Percentiles rank a stretch among this genome's conserved stretches.
phyloP scores from a whole-genome alignment of 179 eudicot species.

The Beta lomatogona region DNA sequence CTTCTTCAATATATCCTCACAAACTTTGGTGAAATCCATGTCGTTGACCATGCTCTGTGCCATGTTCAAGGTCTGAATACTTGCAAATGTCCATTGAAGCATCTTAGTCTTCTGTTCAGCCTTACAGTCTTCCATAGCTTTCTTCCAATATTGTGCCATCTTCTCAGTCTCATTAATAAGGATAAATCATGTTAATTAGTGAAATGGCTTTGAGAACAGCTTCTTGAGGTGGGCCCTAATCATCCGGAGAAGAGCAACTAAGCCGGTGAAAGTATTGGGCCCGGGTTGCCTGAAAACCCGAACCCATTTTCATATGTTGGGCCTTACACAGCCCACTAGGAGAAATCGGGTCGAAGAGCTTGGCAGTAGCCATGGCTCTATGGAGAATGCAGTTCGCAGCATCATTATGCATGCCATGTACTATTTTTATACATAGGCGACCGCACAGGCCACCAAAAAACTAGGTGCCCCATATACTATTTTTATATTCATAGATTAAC shows the following conservation, averaged over 20 bases:
- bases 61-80: no score
- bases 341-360: constrained; percentile 20
- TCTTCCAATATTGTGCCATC: no score
- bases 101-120: no score
- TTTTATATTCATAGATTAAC: constrained; percentile 5
- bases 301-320: constrained; percentile 21
- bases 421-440: not conserved
- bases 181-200: no score
- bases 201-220: constrained; percentile 76
- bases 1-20: no score
- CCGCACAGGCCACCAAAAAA: no score
- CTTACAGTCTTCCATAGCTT: no score
- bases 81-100: no score
- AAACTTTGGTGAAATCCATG: no score
- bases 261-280: constrained; percentile 30
- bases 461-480: no score
- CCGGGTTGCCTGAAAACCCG: constrained; percentile 39
- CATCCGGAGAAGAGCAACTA: constrained; percentile 48
- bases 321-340: constrained; percentile 10
- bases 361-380: constrained; percentile 32
- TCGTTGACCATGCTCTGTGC: no score
- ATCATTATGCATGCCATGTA: constrained; percentile 40
- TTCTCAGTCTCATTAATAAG: no score
- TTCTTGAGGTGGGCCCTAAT: constrained; percentile 90
- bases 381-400: constrained; percentile 31